These are phyloP conservation scores for Xylaria sp. DNA, from an alignment of 2,329 filamentous ascomycete species.

Conservation along the genomic window DNA sequence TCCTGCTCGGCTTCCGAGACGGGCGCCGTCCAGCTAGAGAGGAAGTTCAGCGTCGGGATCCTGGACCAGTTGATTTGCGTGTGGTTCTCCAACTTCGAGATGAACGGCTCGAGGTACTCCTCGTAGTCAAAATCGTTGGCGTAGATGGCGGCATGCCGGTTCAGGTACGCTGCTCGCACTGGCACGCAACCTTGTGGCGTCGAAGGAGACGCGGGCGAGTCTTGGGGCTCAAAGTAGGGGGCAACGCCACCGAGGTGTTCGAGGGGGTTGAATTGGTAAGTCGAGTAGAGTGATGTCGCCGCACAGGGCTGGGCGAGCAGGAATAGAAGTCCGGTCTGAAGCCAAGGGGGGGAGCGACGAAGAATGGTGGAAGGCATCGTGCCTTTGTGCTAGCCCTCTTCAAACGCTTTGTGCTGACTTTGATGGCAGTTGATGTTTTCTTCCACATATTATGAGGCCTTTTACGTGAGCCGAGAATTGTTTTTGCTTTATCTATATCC, in stretches of 20 bases:
- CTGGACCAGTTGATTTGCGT: constrained; percentile 61
- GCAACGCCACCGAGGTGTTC: constrained; percentile 61
- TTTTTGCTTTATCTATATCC: no score
- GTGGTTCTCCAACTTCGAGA: constrained; percentile 63
- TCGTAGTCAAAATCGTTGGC: constrained; percentile 65
- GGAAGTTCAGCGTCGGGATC: constrained; percentile 61
- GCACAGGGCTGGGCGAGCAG: constrained; percentile 1
- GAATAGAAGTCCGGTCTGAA: constrained; percentile 12
- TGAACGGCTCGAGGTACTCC: constrained; percentile 60
- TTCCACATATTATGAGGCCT: no score
- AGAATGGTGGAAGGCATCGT: constrained; percentile 9
- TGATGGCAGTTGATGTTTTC: no score
- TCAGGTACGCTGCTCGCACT: constrained; percentile 59
- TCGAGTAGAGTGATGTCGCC: constrained; percentile 47
- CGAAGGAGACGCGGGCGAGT: constrained; percentile 50
- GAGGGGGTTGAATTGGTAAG: constrained; percentile 58
- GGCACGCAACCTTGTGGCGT: constrained; percentile 57
- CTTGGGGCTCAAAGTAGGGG: constrained; percentile 62
- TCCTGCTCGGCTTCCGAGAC: constrained; percentile 62
- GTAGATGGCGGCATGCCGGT: constrained; percentile 65
- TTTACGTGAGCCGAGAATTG: no score
- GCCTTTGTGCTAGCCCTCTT: background rate
- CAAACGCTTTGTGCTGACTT: background rate
- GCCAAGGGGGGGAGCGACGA: constrained; percentile 11
- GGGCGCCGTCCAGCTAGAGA: constrained; percentile 61